Evolutionary conservation across 2,329 filamentous ascomycete species (phyloP).

Genomic region (Exophiala calicioides): DNA sequence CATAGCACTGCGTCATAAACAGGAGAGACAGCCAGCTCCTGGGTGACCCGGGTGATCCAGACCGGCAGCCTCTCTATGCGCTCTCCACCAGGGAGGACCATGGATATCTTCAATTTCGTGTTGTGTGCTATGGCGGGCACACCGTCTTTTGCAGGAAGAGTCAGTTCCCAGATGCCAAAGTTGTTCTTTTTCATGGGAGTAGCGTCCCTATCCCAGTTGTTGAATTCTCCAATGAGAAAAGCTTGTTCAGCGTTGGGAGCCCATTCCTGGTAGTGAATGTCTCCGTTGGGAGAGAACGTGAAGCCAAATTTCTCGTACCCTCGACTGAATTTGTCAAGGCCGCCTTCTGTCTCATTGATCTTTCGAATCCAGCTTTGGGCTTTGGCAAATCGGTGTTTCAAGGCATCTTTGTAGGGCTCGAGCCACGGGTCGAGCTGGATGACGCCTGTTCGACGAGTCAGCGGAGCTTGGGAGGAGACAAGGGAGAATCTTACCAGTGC

Average conservation of each 20-base stretch:
- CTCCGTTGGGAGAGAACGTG: slow-evolving; percentile 76
- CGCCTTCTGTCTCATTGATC: slow-evolving; percentile 81
- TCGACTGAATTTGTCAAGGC: slow-evolving; percentile 86
- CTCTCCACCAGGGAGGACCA: slow-evolving; percentile 76
- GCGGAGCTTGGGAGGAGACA: slow-evolving; percentile 9
- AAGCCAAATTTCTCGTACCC: slow-evolving; percentile 86
- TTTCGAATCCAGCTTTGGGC: slow-evolving; percentile 83
- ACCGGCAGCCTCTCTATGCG: slow-evolving; percentile 85
- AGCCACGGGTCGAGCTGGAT: slow-evolving; percentile 87
- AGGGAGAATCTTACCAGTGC: slow-evolving; percentile 27
- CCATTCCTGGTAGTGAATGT: slow-evolving; percentile 93
- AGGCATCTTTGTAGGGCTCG: slow-evolving; percentile 74
- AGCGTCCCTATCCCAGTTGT: slow-evolving; percentile 80
- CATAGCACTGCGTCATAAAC: slow-evolving; percentile 95
- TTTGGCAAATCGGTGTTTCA: slow-evolving; percentile 75
- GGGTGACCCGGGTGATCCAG: slow-evolving; percentile 97
- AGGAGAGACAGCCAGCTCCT: slow-evolving; percentile 85
- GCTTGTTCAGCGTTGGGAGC: slow-evolving; percentile 85
- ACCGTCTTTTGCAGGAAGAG: slow-evolving; percentile 71
- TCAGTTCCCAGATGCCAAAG: slow-evolving; percentile 86
- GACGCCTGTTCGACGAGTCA: slow-evolving; percentile 62
- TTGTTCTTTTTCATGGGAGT: slow-evolving; percentile 84
- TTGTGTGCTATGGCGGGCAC: slow-evolving; percentile 82
- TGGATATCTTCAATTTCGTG: slow-evolving; percentile 93
- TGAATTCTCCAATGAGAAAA: slow-evolving; percentile 92